phyloP scores from a whole-genome alignment of 1,139 yeast genomes.

The Scheffersomyces lignicola region DNA sequence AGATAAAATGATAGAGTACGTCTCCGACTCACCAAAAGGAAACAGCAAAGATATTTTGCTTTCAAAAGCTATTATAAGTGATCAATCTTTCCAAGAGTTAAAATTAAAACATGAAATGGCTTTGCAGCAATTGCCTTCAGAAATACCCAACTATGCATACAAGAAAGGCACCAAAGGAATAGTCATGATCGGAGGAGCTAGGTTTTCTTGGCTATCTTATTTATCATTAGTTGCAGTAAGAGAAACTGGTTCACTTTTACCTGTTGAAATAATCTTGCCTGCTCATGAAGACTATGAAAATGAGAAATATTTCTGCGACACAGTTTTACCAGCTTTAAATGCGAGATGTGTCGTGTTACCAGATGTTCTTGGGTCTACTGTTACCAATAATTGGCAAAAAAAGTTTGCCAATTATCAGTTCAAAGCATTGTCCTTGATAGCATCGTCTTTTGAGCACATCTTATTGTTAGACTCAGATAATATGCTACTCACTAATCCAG shows the following conservation, averaged over 20 bases:
- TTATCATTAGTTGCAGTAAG: conserved; percentile 32
- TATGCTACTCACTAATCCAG: conserved; percentile 35
- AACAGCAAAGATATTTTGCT: conserved; percentile 26
- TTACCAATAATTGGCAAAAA: conserved; percentile 29
- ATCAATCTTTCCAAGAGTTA: conserved; percentile 22
- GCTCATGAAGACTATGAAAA: conserved; percentile 27
- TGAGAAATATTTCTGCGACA: conserved; percentile 27
- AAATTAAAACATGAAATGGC: conserved; percentile 23
- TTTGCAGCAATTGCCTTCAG: conserved; percentile 22
- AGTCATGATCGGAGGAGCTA: conserved; percentile 40
- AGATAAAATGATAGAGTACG: conserved; percentile 21
- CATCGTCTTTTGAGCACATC: conserved; percentile 42
- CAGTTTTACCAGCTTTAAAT: conserved; percentile 23
- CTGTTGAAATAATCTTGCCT: conserved; percentile 40
- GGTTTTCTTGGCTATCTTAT: conserved; percentile 40
- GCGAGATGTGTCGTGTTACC: conserved; percentile 35
- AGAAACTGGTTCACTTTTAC: conserved; percentile 34
- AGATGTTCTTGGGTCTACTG: conserved; percentile 32
- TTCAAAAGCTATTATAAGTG: conserved; percentile 27
- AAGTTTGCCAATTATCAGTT: conserved; percentile 37
- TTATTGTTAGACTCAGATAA: conserved; percentile 46
- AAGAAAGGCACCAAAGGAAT: conserved; percentile 29
- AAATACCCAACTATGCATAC: conserved; percentile 23
- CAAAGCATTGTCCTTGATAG: conserved; percentile 39
- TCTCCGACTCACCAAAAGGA: conserved; percentile 16